Evolutionary conservation across 148 eudicot species (phyloP).

Genomic region (Chenopodium berlandieri): DNA sequence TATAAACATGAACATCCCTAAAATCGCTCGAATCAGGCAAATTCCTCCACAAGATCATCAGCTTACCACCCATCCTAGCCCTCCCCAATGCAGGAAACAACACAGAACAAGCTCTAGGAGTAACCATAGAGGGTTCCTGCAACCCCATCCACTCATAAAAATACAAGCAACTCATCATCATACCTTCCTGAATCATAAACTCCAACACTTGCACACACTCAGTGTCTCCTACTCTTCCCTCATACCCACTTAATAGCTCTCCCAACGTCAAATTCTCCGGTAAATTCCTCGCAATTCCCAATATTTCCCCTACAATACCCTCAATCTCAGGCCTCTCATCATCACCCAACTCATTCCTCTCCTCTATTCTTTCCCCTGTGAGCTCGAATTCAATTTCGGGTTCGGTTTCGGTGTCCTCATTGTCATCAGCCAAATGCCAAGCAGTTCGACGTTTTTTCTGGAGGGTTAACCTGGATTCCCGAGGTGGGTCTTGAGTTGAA

Average conservation of each 20-base stretch:
- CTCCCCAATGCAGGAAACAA: constrained; percentile 75
- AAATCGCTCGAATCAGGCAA: constrained; percentile 53
- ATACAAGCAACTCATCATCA: constrained; percentile 67
- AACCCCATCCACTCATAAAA: constrained; percentile 90
- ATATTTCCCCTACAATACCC: constrained; percentile 52
- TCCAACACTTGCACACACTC: constrained; percentile 68
- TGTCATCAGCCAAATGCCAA: constrained; percentile 56
- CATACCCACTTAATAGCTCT: constrained; percentile 51
- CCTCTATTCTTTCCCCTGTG: constrained; percentile 12
- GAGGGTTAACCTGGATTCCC: constrained; percentile 54
- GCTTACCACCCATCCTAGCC: constrained; percentile 57
- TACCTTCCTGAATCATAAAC: constrained; percentile 57
- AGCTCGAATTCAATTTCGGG: constrained; percentile 19
- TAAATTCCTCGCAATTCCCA: constrained; percentile 50
- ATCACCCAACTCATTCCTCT: constrained; percentile 22
- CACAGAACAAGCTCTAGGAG: constrained; percentile 57
- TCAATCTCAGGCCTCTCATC: constrained; percentile 20
- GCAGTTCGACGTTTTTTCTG: constrained; percentile 56
- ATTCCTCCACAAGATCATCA: constrained; percentile 70
- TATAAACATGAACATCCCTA: constrained; percentile 78
- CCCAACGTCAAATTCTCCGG: constrained; percentile 66
- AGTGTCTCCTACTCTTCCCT: constrained; percentile 56
- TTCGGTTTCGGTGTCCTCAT: constrained; percentile 36
- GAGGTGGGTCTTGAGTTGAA: constrained; percentile 45
- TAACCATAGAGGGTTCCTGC: constrained; percentile 65